These are phyloP conservation scores for Coemansia sp. DNA, from an alignment of 192 early-diverging fungal species.

Conservation along the genomic window DNA sequence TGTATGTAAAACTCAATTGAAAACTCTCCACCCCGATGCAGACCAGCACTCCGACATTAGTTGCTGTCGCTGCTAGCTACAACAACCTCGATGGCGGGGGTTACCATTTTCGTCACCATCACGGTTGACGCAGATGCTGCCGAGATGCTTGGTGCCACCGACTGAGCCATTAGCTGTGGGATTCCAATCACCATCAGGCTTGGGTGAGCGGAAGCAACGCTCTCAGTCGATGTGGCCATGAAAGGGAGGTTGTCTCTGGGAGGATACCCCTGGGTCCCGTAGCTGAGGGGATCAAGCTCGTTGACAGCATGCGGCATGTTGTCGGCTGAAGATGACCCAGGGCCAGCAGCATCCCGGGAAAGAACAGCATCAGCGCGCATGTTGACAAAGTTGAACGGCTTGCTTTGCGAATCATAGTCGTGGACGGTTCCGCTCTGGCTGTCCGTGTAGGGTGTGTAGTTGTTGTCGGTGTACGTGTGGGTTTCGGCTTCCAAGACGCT, in stretches of 20 bases:
- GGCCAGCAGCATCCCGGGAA: constrained; percentile 32
- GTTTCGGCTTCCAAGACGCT: constrained; percentile 7
- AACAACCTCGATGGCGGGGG: constrained; percentile 41
- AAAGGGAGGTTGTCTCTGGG: constrained; percentile 33
- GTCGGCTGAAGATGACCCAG: not conserved
- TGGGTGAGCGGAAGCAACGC: constrained; percentile 19
- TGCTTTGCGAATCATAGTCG: constrained; percentile 19
- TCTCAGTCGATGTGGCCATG: constrained; percentile 3
- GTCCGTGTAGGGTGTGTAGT: constrained; percentile 2
- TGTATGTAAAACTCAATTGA: not conserved
- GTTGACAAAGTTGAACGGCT: constrained; percentile 46
- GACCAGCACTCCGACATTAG: no score
- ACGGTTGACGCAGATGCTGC: constrained; percentile 28
- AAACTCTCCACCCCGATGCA: no score
- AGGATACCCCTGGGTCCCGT: constrained; percentile 34
- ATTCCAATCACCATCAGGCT: constrained; percentile 43
- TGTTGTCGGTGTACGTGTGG: constrained; percentile 17
- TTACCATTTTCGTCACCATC: constrained; percentile 48
- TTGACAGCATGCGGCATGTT: constrained; percentile 34
- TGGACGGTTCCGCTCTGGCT: constrained; percentile 4
- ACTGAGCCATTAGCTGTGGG: constrained; percentile 18
- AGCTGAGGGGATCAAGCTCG: constrained; percentile 53
- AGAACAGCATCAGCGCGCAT: constrained; percentile 33
- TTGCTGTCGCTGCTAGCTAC: constrained; percentile 18
- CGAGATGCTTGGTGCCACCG: constrained; percentile 12